phyloP scores from a whole-genome alignment of 805 yeast genomes.

The Ogataea ganodermae region DNA sequence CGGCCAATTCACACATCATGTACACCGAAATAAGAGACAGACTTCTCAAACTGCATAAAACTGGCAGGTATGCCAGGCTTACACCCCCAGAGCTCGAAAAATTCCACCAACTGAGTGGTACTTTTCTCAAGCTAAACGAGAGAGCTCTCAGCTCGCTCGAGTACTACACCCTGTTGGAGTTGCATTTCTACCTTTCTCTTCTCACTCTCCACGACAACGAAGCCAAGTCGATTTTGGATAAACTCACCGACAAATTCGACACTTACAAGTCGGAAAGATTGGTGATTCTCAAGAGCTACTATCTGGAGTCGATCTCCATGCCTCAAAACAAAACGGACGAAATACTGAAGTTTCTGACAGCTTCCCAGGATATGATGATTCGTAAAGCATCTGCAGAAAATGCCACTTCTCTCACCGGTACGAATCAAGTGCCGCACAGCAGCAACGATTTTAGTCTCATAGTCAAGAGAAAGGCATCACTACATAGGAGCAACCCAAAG shows the following conservation, averaged over 20 bases:
- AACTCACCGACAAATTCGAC: slow-evolving; percentile 68
- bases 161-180: slow-evolving; percentile 60
- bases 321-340: slow-evolving; percentile 27
- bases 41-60: slow-evolving; percentile 49
- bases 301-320: slow-evolving; percentile 53
- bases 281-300: slow-evolving; percentile 54
- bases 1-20: background rate
- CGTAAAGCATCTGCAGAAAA: slow-evolving; percentile 19
- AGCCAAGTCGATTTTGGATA: slow-evolving; percentile 66
- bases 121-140: slow-evolving; percentile 33
- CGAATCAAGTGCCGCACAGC: slow-evolving; percentile 29
- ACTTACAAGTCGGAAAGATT: slow-evolving; percentile 53
- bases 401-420: slow-evolving; percentile 28
- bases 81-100: slow-evolving; percentile 45
- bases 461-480: slow-evolving; percentile 21
- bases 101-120: slow-evolving; percentile 41
- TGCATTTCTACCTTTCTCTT: slow-evolving; percentile 68
- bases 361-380: slow-evolving; percentile 17
- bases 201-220: slow-evolving; percentile 65
- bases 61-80: slow-evolving; percentile 52
- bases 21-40: slow-evolving; percentile 31
- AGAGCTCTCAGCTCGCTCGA: slow-evolving; percentile 44
- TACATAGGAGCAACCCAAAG: slow-evolving; percentile 30
- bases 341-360: slow-evolving; percentile 40
- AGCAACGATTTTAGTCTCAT: slow-evolving; percentile 28